Conservation (phyloP, 1,139 yeast genomes). For the Nakaseomyces sp. region DNA sequence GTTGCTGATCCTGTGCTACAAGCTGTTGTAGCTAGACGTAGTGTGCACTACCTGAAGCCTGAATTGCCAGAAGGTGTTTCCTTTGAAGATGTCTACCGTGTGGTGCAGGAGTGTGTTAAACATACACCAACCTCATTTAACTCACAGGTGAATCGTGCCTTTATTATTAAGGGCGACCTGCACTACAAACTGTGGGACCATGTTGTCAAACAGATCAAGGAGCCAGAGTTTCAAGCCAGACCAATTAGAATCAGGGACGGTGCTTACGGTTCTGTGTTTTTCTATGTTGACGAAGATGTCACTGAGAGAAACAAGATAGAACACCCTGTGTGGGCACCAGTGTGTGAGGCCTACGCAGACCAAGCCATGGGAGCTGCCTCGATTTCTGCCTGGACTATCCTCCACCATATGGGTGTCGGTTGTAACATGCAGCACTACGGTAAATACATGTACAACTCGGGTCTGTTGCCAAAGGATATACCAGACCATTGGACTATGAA, state of each 20-base stretch:
- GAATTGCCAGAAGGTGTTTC: slow-evolving; percentile 32
- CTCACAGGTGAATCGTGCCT: slow-evolving; percentile 36
- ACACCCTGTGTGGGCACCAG: slow-evolving; percentile 32
- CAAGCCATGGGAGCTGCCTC: slow-evolving; percentile 38
- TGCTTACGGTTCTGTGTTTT: slow-evolving; percentile 37
- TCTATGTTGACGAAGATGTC: slow-evolving; percentile 34
- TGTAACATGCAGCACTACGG: slow-evolving; percentile 40
- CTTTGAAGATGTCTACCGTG: slow-evolving; percentile 26
- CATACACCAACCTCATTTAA: slow-evolving; percentile 38
- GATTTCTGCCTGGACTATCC: slow-evolving; percentile 36
- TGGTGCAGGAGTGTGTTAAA: slow-evolving; percentile 31
- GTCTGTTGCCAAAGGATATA: slow-evolving; percentile 30
- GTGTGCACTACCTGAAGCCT: slow-evolving; percentile 31
- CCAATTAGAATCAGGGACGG: slow-evolving; percentile 33
- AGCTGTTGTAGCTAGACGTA: slow-evolving; percentile 30
- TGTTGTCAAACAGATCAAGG: slow-evolving; percentile 29
- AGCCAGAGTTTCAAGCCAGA: slow-evolving; percentile 29
- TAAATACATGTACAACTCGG: slow-evolving; percentile 19
- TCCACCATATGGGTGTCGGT: slow-evolving; percentile 35
- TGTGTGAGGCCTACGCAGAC: slow-evolving; percentile 36
- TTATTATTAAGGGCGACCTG: slow-evolving; percentile 32
- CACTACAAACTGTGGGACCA: slow-evolving; percentile 36
- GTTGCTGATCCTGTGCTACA: slow-evolving; percentile 16
- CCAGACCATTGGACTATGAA: slow-evolving; percentile 35
- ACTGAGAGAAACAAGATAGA: slow-evolving; percentile 31